A percentile compares a stretch with the other conserved stretches of the same genome.
phyloP scores from a whole-genome alignment of 2,329 filamentous ascomycete species.

The Ciborinia camelliae region DNA sequence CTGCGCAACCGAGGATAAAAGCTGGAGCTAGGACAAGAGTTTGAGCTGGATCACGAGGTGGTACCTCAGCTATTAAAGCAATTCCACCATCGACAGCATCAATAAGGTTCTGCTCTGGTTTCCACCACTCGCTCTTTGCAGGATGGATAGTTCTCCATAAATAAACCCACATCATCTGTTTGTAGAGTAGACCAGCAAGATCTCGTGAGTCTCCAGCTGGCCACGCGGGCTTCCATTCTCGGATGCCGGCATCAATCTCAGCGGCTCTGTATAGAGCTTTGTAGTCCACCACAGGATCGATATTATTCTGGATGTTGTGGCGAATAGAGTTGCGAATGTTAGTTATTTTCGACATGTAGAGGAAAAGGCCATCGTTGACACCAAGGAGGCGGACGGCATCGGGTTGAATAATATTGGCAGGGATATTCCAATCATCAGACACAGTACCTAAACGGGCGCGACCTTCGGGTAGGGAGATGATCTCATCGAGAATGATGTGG shows the following conservation, averaged over 20 bases:
- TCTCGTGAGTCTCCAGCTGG: conserved; percentile 55
- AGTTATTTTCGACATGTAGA: conserved; percentile 75
- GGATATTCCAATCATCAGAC: conserved; percentile 31
- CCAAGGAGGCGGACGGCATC: conserved; percentile 59
- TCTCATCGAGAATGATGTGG: conserved; percentile 65
- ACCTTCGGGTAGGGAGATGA: conserved; percentile 47
- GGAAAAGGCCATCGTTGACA: conserved; percentile 77
- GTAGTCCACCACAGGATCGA: conserved; percentile 71
- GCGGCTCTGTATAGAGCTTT: conserved; percentile 68
- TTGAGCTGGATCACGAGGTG: conserved; percentile 55
- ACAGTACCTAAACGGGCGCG: conserved; percentile 34
- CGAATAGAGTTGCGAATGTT: conserved; percentile 72
- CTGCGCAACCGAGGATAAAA: conserved; percentile 58
- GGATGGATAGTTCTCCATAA: conserved; percentile 60
- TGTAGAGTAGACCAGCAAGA: conserved; percentile 56
- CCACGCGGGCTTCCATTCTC: conserved; percentile 68
- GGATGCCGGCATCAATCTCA: conserved; percentile 71
- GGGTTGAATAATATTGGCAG: conserved; percentile 29
- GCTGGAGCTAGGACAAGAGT: conserved; percentile 59
- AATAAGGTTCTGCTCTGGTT: conserved; percentile 48
- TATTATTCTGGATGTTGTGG: conserved; percentile 56
- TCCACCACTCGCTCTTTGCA: conserved; percentile 41
- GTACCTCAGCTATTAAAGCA: conserved; percentile 52
- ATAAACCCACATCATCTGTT: conserved; percentile 65
- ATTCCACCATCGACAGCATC: conserved; percentile 56